Conservation (phyloP, 768 basidiomycete genomes). For the Glaciozyma martinii region DNA sequence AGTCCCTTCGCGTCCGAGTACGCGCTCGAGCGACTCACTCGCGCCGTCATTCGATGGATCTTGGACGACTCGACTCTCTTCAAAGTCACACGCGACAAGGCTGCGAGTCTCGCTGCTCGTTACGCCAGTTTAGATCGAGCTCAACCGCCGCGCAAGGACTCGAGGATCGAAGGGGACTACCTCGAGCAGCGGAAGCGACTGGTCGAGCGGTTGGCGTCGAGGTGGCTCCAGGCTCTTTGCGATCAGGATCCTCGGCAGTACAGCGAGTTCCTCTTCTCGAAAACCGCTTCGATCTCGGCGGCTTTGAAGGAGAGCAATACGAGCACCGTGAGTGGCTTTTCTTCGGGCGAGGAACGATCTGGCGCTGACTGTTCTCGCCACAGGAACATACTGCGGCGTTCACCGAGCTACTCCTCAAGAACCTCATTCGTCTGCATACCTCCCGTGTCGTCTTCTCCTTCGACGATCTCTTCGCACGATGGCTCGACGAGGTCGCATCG, state of each 20-base stretch:
- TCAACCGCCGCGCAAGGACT: neutral
- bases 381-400: slow-evolving; percentile 4
- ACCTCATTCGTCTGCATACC: slow-evolving; percentile 47
- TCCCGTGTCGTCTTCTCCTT: slow-evolving; percentile 52
- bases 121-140: neutral
- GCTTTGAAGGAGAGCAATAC: neutral
- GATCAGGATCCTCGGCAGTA: slow-evolving; percentile 53
- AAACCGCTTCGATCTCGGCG: slow-evolving; percentile 34
- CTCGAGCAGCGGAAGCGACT: neutral
- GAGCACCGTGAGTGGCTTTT: neutral
- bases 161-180: neutral
- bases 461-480: slow-evolving; percentile 52
- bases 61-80: slow-evolving; percentile 59
- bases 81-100: slow-evolving; percentile 57
- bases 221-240: slow-evolving; percentile 65
- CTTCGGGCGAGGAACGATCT: neutral
- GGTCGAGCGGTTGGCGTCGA: slow-evolving; percentile 40
- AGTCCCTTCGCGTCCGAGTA: slow-evolving; percentile 64
- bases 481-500: slow-evolving; percentile 49
- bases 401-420: slow-evolving; percentile 14
- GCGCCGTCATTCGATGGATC: slow-evolving; percentile 59
- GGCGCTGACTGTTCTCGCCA: neutral
- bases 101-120: slow-evolving; percentile 60
- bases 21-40: slow-evolving; percentile 54
- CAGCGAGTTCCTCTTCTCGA: slow-evolving; percentile 49